Percentiles rank a stretch among this genome's conserved stretches.
Evolutionary conservation across 176 grass and related monocot genomes (phyloP).

Genomic region (Neostapfia colusana): DNA sequence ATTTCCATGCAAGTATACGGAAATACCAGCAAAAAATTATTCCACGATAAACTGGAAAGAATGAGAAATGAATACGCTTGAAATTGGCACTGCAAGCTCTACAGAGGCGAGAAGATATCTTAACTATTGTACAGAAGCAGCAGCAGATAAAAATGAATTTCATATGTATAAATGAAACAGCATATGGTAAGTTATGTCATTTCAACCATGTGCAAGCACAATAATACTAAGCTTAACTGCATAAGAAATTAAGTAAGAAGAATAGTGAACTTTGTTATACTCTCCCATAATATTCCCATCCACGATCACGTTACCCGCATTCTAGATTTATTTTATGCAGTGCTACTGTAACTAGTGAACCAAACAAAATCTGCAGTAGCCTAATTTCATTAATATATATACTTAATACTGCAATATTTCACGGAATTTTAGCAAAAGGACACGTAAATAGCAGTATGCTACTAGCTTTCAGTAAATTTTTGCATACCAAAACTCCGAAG

Average conservation of each 20-base stretch:
- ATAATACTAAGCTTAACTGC: conserved; percentile 19
- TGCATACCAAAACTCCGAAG: conserved; percentile 88
- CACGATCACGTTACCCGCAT: not conserved
- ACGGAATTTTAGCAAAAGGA: conserved; percentile 25
- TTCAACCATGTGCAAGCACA: not conserved
- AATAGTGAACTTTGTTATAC: conserved; percentile 2
- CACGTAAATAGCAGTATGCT: conserved; percentile 10
- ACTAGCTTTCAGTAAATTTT: conserved; percentile 21
- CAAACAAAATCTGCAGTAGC: not conserved
- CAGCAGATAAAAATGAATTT: conserved; percentile 16
- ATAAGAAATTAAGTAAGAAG: not conserved
- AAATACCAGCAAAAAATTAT: not conserved
- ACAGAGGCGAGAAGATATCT: not conserved
- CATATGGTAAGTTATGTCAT: not conserved
- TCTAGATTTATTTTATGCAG: not conserved
- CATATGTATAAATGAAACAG: conserved; percentile 1
- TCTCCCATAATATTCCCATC: not conserved
- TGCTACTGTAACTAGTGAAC: conserved; percentile 21
- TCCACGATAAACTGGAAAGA: not conserved
- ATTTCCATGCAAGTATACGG: not conserved
- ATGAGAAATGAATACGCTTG: conserved; percentile 21
- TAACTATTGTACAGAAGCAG: conserved; percentile 6
- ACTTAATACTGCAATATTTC: not conserved
- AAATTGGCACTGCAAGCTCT: conserved; percentile 17
- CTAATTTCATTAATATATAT: conserved; percentile 15